Percentiles rank a stretch among this genome's conserved stretches.
phyloP scores from a whole-genome alignment of 768 basidiomycete genomes.

The Mycena floridula region DNA sequence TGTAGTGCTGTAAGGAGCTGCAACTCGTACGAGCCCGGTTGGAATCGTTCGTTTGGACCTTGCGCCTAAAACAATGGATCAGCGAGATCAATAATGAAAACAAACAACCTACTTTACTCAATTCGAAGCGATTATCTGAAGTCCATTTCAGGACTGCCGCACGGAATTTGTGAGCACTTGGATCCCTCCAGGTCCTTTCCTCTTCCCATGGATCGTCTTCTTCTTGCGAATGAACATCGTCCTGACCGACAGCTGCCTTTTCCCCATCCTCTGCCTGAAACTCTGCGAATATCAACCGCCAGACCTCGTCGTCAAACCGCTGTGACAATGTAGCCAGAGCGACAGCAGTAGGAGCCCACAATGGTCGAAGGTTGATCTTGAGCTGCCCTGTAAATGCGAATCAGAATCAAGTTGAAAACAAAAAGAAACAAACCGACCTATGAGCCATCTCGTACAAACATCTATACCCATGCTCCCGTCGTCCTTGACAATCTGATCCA shows the following conservation, averaged over 20 bases:
- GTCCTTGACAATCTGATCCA: constrained; percentile 54
- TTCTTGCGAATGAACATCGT: constrained; percentile 7
- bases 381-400: constrained; percentile 56
- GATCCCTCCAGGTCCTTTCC: constrained; percentile 76
- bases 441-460: constrained; percentile 64
- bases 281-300: constrained; percentile 65
- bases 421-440: constrained; percentile 39
- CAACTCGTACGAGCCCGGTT: constrained; percentile 67
- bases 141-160: constrained; percentile 44
- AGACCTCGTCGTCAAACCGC: constrained; percentile 65
- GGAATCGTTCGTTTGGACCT: constrained; percentile 41
- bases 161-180: constrained; percentile 58
- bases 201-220: constrained; percentile 48
- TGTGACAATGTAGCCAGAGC: constrained; percentile 50
- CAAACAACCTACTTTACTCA: neutral
- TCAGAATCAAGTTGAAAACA: constrained; percentile 2
- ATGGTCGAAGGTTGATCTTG: constrained; percentile 87
- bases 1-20: constrained; percentile 71
- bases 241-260: constrained; percentile 19
- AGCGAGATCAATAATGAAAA: neutral
- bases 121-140: constrained; percentile 11
- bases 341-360: constrained; percentile 79
- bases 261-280: constrained; percentile 30
- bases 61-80: neutral
- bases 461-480: constrained; percentile 56